phyloP scores from a whole-genome alignment of 495 filamentous ascomycete genomes.

The Cercophora sp. region DNA sequence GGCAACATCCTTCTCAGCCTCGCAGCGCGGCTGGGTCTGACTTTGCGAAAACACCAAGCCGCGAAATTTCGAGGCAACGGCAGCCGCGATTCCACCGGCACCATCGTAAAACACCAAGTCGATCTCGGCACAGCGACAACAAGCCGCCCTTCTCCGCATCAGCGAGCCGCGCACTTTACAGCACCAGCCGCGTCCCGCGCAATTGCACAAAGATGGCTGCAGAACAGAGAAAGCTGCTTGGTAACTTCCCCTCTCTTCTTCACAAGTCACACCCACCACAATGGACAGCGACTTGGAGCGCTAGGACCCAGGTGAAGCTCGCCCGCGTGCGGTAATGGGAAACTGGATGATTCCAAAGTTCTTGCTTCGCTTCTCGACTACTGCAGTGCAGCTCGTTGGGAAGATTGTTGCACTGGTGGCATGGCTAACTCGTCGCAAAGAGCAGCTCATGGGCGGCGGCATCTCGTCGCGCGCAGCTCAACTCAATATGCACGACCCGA shows the following conservation, averaged over 20 bases:
- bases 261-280: neutral
- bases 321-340: too few relatives aligned
- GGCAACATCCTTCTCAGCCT: neutral
- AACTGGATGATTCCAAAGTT: too few relatives aligned
- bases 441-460: conserved; percentile 77
- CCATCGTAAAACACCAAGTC: too few relatives aligned
- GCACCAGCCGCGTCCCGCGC: neutral
- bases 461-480: conserved; percentile 68
- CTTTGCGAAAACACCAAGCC: too few relatives aligned
- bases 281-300: too few relatives aligned
- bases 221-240: conserved; percentile 92
- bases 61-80: neutral
- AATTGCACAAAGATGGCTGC: conserved; percentile 93
- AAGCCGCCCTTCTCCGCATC: neutral
- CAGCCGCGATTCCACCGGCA: neutral
- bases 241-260: conserved; percentile 43
- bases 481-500: conserved; percentile 84
- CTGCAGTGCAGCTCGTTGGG: too few relatives aligned
- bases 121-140: too few relatives aligned
- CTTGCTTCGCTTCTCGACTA: too few relatives aligned
- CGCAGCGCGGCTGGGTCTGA: neutral
- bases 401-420: too few relatives aligned
- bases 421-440: conserved; percentile 41
- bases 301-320: too few relatives aligned
- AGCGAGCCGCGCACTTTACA: neutral